Evolutionary conservation across 208 protist genomes (phyloP), one percentile per base, ranked within the genome.

Genomic region (Wallacemonas sp.): DNA sequence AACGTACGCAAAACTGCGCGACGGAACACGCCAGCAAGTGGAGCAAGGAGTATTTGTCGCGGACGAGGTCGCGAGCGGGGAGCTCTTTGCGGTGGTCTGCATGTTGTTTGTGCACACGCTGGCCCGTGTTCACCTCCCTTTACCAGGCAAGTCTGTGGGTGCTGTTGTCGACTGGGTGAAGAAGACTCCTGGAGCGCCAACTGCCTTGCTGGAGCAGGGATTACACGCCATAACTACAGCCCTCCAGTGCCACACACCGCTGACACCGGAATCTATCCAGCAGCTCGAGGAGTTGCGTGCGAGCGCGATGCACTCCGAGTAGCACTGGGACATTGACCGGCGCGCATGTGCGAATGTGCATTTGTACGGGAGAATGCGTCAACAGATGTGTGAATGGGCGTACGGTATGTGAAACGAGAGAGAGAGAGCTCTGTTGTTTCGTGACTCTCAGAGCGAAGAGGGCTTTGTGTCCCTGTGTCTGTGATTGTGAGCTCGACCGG

Each of bases 121-220:
- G 3, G 84, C 85, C 44, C 78, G 72, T n/a, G 83, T 87, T 29
- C 62, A 83, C 36, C 26, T 93, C 12, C 72, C 81, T 21, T 13
- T 93, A 1, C 78, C 83, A 22, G 87, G 87, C 2, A 79, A 87
- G 63, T 75, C 75, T 2, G 83, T 93, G 5, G 62, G 61, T 27
- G 74, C 71, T 15, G 79, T 85, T n/a, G 80, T 86, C n/a, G 58
- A 65, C 19, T 72, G 69, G 15, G 64, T 92, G 8, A 19, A 24
- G 6, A 65, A 57, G 34, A 82, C 87, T 52, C 29, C 50, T 0
- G 70, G 32, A 17, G 63, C 70, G 17, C 72, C 68, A 19, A 41
- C 26, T 21, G 72, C 36, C 19, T 17, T n/a, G 22, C 65, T 89
- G 15, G 68, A 64, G 34, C 54, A 70, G 1, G 70, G 60, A 22